Evolutionary conservation across 441 rosid genomes (phyloP), one percentile per base, ranked within the genome.

Genomic region (Pelargonium cotyledonis): DNA sequence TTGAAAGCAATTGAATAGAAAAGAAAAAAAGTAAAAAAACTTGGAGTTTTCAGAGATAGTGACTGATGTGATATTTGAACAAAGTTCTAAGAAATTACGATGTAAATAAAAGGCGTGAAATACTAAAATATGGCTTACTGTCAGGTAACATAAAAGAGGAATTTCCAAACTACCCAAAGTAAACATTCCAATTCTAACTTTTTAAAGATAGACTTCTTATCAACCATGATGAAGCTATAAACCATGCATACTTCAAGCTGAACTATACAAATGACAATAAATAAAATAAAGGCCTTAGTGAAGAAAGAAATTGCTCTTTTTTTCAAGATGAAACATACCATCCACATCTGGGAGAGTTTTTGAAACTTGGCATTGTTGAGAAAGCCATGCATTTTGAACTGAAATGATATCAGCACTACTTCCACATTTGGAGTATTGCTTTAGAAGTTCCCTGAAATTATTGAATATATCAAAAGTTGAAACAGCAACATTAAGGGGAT

Each of bases 381-480:
- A 77, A 78, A 95, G 94, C 99, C 99, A 95, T 35, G 85, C 78
- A 73, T 89, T 90, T 83, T 95, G 99, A 68, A 84, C 84, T 8
- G 89, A 77, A 71, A 94, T 89, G 1, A 95, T 85, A 47, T 86
- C 92, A 63, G 89, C 85, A 69, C 96, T 87, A 18, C 79, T 86
- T 84, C 80, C 79, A 70, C 96, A 95, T 73, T 84, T 78, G n/a
- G 97, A 85, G 70, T 91, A 95, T 29, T 83, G 90, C 79, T 88
- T 90, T 26, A 91, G 76, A 65, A 95, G 91, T 75, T 90, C 96
- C 81, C 99, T 91, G 82, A 75, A 79, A 55, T 71, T 66, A 70
- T 70, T 49, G 61, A 29, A 70, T 35, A 19, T 51, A 41, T 21
- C 53, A 43, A 49, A 51, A 35, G 64, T 43, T 16, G 18, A 60